Base-by-base conservation (phyloP, 2,329 filamentous ascomycete species). In the Fusarium gaditjirri region DNA sequence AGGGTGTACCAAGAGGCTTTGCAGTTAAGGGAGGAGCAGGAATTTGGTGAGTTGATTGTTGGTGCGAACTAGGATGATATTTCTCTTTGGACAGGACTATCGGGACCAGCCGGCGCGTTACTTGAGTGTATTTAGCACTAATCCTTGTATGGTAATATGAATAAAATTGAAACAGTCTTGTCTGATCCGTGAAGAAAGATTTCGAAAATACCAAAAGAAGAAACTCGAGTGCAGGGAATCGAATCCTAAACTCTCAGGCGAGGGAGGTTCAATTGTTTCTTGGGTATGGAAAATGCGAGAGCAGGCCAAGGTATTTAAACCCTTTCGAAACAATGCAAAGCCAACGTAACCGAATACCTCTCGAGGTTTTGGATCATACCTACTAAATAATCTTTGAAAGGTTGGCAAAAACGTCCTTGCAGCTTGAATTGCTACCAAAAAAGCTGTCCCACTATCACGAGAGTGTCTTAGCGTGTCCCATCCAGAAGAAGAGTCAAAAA, bases 361-460 rank as follows among this genome's bases (percentile, higher is more conserved):
- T 72, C 69, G 76, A 16, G 57, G 66, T 62, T 64, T 77, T 70
- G 76, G 50, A 77, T 72, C 73, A 25, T 25, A 25, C 25, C 74
- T 78, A 75, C 74, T 74, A 76, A 70, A 74, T 65, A 9, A 16
- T 36, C 11, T 8, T 47, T 46, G 17, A 16, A 43, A 52, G 17
- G 4, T 39, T n/a, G 3, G 2, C 13, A 38, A 13, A 9, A n/a
- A 11, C 19, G 19, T 12, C 7, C 2, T n/a, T 39, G 19, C 6
- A 21, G 10, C 21, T 29, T n/a, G 19, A 39, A 14, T 39, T 27
- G 8, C 10, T 39, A 14, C 13, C 14, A 12, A n/a, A 17, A 12
- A 8, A 12, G 23, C 17, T 13, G 5, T 10, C 33, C n/a, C 36
- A 35, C 39, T 35, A 46, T 33, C 29, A 29, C 21, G 21, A 42